Base-by-base conservation (phyloP, 257 asterid species). In the Verbena officinalis region DNA sequence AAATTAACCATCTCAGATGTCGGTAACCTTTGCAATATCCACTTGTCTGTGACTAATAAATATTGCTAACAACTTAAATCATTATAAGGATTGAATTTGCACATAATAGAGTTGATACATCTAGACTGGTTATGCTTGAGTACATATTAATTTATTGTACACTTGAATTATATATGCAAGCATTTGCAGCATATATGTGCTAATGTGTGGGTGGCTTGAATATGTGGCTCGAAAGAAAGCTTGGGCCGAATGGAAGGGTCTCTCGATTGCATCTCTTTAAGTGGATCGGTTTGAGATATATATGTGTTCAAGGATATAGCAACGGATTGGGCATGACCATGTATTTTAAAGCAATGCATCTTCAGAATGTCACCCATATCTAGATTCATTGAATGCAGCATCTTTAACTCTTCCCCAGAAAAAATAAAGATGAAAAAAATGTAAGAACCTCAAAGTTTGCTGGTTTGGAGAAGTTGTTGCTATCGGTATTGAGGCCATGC, bases 401-500 rank as follows among this genome's bases (percentile, higher is more conserved):
- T 9, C 30, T 30, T 33, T 7, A 33, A 55, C 55, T 36, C 57
- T 55, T 74, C 59, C 34, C 40, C n/a, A 33, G 45, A 43, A 52
- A 49, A n/a, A 21, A 64, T 31, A 59, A 48, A 38, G 58, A 50
- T 16, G 44, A 57, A 50, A 63, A 9, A 45, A 48, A 46, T 62
- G 38, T 31, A 55, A 68, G 62, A 72, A 93, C 99, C 97, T 90
- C 85, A 59, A 90, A 90, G 63, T 80, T 77, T 55, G 99, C 96
- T 48, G 97, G 99, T 70, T 80, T 86, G 70, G 92, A 87, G 65
- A 67, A 93, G 34, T 87, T 93, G 69, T 80, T 77, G 75, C 97
- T 86, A 69, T 90, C 99, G 23, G 92, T 87, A 77, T 93, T 93
- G 71, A 87, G 88, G 64, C 99, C 99, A 65, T 88, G 86, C 71